Evolutionary conservation across 257 asterid species (phyloP), one percentile per base, ranked within the genome.

Genomic region (Solanum infundibuliforme): DNA sequence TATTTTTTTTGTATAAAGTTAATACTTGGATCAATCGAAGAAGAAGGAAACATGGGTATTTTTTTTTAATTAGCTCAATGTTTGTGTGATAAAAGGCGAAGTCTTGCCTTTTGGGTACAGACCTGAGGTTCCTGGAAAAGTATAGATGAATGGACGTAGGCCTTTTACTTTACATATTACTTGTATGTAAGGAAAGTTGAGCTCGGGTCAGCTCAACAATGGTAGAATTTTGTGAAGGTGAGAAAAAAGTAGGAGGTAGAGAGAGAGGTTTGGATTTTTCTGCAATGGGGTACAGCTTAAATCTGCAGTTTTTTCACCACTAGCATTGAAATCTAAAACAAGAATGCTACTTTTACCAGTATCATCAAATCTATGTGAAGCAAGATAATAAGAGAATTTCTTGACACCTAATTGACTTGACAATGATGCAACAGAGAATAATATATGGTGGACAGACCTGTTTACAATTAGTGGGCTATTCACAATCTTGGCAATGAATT

Each of bases 371-470:
- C 91, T 93, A 87, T 94, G 98, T 3, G 99, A 92, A 18, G 93
- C 90, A 34, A 93, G 93, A 89, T 98, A 95, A 91, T 91, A 96
- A 2, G 98, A 93, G 90, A 96, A 95, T 82, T 88, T 95, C 93
- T 91, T 92, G 90, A 96, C 88, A 36, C 97, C 94, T 43, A 95
- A 87, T 87, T 96, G 99, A 77, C 85, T 90, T 0, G 98, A 98
- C 74, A 95, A 68, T 5, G 98, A 95, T 3, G 96, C 88, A 29
- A 62, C 21, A 93, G 83, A 1, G 98, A 95, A 89, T 92, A 21
- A 93, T 65, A 46, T 95, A 96, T 0, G 99, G 98, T 12, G 99
- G 99, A 62, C 99, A 96, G 34, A 91, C 87, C 85, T 96, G 96
- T 13, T 93, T 89, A 60, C 98, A 95, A 72, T 92, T 96, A 25